These are phyloP conservation scores for Trifolium fragiferum DNA, from an alignment of 306 rosid genomes.

Conservation along the genomic window DNA sequence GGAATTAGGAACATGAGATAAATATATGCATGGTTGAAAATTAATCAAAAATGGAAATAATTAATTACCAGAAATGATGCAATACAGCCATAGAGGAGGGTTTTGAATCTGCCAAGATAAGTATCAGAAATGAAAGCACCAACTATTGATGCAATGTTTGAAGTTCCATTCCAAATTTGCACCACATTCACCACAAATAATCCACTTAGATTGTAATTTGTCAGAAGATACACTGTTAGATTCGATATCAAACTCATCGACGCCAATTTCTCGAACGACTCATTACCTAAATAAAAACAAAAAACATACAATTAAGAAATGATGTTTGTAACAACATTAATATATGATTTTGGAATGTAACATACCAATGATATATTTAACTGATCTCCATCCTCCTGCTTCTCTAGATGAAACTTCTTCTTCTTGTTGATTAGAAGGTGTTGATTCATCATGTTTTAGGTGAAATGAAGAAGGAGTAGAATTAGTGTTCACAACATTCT, in stretches of 20 bases:
- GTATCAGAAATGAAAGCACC: constrained; percentile 85
- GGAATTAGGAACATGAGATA: too few relatives aligned
- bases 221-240: constrained; percentile 58
- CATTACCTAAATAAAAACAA: constrained; percentile 54
- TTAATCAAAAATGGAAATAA: background rate
- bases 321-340: background rate
- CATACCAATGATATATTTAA: constrained; percentile 40
- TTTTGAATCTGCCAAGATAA: constrained; percentile 71
- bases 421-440: background rate
- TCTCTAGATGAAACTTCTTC: background rate
- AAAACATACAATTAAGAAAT: background rate
- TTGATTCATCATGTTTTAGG: constrained; percentile 7
- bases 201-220: constrained; percentile 60
- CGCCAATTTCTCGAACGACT: constrained; percentile 89
- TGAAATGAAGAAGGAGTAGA: background rate
- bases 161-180: constrained; percentile 75
- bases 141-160: constrained; percentile 62
- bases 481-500: constrained; percentile 32
- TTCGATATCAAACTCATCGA: constrained; percentile 84
- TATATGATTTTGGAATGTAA: background rate
- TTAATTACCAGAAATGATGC: constrained; percentile 73
- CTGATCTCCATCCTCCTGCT: constrained; percentile 46
- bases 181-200: constrained; percentile 62
- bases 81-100: constrained; percentile 68
- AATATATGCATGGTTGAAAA: background rate